phyloP scores from a whole-genome alignment of 345 rosid genomes.

The Populus davidiana region DNA sequence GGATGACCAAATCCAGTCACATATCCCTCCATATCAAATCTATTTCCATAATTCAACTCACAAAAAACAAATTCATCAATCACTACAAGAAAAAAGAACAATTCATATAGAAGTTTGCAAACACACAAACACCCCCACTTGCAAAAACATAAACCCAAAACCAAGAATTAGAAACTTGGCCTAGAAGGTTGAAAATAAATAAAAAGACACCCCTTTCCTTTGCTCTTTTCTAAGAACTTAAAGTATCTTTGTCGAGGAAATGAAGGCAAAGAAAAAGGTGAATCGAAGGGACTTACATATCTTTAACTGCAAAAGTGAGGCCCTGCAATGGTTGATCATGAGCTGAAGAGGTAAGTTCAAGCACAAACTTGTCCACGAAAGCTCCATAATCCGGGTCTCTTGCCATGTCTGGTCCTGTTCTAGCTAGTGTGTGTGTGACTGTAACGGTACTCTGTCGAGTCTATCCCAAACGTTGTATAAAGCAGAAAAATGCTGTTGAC shows the following conservation, averaged over 20 bases:
- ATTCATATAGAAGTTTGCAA: no score
- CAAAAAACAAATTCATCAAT: not conserved
- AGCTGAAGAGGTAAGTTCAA: conserved; percentile 46
- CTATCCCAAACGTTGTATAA: not conserved
- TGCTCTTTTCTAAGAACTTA: no score
- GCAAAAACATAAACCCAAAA: conserved; percentile 6
- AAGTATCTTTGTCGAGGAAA: no score
- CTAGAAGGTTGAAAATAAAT: not conserved
- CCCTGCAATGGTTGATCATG: conserved; percentile 50
- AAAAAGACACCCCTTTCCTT: not conserved
- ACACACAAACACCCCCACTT: not conserved
- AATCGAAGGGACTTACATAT: conserved; percentile 49
- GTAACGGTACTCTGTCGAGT: not conserved
- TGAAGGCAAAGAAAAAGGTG: not conserved
- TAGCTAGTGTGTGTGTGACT: not conserved
- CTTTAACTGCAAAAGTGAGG: conserved; percentile 84
- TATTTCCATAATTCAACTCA: conserved; percentile 25
- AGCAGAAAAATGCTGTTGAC: not conserved
- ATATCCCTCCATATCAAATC: conserved; percentile 77
- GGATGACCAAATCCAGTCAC: conserved; percentile 91
- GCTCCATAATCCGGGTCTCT: conserved; percentile 59
- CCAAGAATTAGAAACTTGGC: conserved; percentile 2
- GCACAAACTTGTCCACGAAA: conserved; percentile 66
- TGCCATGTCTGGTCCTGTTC: conserved; percentile 37
- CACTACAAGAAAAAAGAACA: no score